These are phyloP conservation scores for Neoboletus brunneissimus DNA, from an alignment of 768 basidiomycete species.

Conservation along the genomic window DNA sequence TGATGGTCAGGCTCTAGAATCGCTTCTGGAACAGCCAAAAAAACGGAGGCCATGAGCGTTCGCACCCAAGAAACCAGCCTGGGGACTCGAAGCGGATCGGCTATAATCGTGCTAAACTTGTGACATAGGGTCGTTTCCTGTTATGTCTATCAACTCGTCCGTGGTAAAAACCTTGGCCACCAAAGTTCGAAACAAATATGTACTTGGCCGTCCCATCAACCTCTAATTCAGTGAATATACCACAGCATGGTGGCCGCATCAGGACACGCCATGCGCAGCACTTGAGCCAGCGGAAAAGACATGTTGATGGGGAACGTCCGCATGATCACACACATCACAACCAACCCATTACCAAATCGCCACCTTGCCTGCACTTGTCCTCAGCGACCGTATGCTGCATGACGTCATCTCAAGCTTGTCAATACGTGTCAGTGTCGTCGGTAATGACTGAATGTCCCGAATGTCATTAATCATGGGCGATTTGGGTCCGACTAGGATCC, in stretches of 20 bases:
- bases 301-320: neutral
- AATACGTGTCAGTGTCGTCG: neutral
- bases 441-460: neutral
- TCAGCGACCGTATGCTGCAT: neutral
- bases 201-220: neutral
- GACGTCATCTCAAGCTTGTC: conserved; percentile 2
- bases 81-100: conserved; percentile 9
- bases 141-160: conserved; percentile 7
- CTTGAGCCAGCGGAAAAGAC: too few relatives aligned
- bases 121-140: conserved; percentile 23
- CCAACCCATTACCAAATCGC: conserved; percentile 8
- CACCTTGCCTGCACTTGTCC: neutral
- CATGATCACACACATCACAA: neutral
- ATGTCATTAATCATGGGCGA: neutral
- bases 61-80: conserved; percentile 12
- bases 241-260: too few relatives aligned
- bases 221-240: neutral
- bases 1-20: neutral
- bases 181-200: neutral
- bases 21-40: neutral
- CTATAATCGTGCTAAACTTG: conserved; percentile 12
- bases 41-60: conserved; percentile 1
- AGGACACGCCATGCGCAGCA: neutral
- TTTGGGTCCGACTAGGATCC: neutral
- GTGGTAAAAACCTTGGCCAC: neutral